These are phyloP conservation scores for Eucalyptus sp. DNA, from an alignment of 345 rosid genomes.

Conservation along the genomic window DNA sequence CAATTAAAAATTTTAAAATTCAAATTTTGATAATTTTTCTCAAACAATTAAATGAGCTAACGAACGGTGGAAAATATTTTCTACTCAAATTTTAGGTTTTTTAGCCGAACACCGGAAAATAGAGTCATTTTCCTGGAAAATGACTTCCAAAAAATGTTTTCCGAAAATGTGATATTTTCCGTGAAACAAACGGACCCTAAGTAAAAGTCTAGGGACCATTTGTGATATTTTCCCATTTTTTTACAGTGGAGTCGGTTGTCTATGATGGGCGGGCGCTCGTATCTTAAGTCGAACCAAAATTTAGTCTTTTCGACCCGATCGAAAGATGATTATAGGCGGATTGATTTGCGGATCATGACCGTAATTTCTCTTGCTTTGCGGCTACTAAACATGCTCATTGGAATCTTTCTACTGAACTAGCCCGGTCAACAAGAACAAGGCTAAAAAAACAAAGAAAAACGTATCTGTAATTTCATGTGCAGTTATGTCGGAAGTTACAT, in stretches of 20 bases:
- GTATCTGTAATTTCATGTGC: not conserved
- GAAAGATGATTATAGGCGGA: not conserved
- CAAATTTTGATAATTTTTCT: too few species aligned
- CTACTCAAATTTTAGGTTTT: too few species aligned
- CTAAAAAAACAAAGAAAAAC: fast-evolving
- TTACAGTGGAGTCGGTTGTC: not conserved
- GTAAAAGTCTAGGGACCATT: too few species aligned
- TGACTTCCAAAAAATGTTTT: too few species aligned
- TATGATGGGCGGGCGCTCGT: not conserved
- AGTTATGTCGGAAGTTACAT: not conserved
- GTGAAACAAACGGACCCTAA: too few species aligned
- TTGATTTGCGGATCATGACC: not conserved
- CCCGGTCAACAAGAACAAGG: not conserved
- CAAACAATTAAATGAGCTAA: too few species aligned
- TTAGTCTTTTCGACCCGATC: not conserved
- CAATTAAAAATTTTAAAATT: too few species aligned
- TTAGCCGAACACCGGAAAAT: too few species aligned
- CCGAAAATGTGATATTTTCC: too few species aligned
- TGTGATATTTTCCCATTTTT: too few species aligned
- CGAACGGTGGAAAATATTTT: too few species aligned
- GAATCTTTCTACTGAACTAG: not conserved
- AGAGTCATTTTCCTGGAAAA: too few species aligned
- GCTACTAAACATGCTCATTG: not conserved
- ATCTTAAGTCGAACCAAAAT: fast-evolving
- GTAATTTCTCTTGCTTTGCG: not conserved